Percentiles rank a stretch among this genome's conserved stretches.
Conservation (phyloP, 2,329 filamentous ascomycete genomes). For the Diaporthe vaccinii region DNA sequence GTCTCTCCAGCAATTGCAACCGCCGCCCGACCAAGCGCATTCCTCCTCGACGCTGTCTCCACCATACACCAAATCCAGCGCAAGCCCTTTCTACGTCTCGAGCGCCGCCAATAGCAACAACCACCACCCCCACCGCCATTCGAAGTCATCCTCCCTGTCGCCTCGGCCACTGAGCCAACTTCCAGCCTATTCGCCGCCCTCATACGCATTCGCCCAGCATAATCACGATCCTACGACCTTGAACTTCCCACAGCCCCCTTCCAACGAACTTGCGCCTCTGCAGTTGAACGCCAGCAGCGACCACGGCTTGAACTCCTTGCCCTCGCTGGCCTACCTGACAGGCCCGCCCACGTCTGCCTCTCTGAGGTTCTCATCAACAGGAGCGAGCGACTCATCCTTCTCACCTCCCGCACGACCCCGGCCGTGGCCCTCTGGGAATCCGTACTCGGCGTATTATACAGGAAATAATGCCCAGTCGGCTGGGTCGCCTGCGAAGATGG, state of each 20-base stretch:
- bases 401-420: constrained; percentile 45
- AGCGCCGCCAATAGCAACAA: constrained; percentile 27
- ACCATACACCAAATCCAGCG: constrained; percentile 38
- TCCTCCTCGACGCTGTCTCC: constrained; percentile 41
- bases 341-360: constrained; percentile 42
- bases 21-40: constrained; percentile 41
- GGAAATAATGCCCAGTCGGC: constrained; percentile 58
- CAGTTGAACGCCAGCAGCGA: constrained; percentile 49
- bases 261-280: constrained; percentile 60
- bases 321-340: constrained; percentile 59
- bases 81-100: constrained; percentile 28
- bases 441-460: constrained; percentile 62
- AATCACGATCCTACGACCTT: constrained; percentile 51
- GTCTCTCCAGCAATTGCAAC: constrained; percentile 41
- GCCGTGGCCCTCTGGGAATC: constrained; percentile 65
- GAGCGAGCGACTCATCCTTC: constrained; percentile 40
- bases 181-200: constrained; percentile 53
- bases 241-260: constrained; percentile 51
- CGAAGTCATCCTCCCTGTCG: constrained; percentile 42
- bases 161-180: constrained; percentile 44
- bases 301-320: constrained; percentile 50
- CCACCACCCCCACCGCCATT: constrained; percentile 18
- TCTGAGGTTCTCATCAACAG: constrained; percentile 46
- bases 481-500: constrained; percentile 63
- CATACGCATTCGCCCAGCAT: constrained; percentile 47